These are phyloP conservation scores for Coemansia sp. DNA, from an alignment of 192 early-diverging fungal species.

Conservation along the genomic window DNA sequence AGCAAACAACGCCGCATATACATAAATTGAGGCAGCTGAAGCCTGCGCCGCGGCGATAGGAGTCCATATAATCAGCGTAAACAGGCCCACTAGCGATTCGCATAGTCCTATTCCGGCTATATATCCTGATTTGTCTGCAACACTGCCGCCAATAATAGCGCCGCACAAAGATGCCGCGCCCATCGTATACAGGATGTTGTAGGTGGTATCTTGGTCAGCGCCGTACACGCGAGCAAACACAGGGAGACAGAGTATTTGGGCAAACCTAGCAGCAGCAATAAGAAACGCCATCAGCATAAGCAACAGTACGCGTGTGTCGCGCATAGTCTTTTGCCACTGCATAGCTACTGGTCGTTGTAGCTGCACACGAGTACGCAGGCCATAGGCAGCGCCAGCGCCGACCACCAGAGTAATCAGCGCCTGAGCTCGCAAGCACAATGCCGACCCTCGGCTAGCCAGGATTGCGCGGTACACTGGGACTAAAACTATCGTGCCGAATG, in stretches of 20 bases:
- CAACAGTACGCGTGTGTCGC: conserved; percentile 19
- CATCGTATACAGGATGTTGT: conserved; percentile 28
- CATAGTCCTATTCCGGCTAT: conserved; percentile 34
- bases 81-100: conserved; percentile 26
- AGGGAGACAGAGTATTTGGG: conserved; percentile 39
- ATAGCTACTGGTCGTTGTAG: not conserved
- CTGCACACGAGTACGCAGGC: conserved; percentile 28
- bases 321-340: conserved; percentile 13
- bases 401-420: conserved; percentile 29
- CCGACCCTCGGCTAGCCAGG: conserved; percentile 46
- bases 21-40: conserved; percentile 24
- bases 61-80: conserved; percentile 36
- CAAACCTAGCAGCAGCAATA: conserved; percentile 24
- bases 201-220: not conserved
- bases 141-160: conserved; percentile 17
- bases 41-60: conserved; percentile 10
- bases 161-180: conserved; percentile 20
- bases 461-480: conserved; percentile 44
- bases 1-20: conserved; percentile 34
- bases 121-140: conserved; percentile 27
- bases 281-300: conserved; percentile 33
- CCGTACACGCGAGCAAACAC: conserved; percentile 25
- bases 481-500: conserved; percentile 47
- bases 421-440: conserved; percentile 29
- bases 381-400: conserved; percentile 12